Conservation (phyloP, 169 alveolate species). For the Neospora caninum region DNA sequence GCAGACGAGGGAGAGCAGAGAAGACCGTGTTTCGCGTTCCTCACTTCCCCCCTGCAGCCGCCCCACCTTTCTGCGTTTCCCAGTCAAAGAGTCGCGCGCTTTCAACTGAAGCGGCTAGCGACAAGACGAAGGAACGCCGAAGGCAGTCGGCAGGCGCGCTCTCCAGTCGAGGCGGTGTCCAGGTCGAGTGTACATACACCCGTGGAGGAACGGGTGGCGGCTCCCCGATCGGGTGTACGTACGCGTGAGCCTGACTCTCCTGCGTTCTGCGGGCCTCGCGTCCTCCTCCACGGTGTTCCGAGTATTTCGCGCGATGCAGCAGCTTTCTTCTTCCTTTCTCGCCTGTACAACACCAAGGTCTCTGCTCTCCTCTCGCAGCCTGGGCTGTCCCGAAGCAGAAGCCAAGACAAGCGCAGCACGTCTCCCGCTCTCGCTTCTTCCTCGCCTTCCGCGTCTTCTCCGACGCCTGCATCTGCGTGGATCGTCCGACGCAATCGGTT, state of each 20-base stretch:
- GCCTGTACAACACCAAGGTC: not conserved
- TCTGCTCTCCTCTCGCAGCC: not conserved
- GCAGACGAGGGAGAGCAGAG: too few species aligned
- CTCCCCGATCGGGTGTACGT: not conserved
- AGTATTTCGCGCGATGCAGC: slow-evolving; percentile 36
- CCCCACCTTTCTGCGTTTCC: slow-evolving; percentile 11
- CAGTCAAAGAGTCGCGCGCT: not conserved
- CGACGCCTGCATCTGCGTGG: slow-evolving; percentile 9
- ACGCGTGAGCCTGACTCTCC: not conserved
- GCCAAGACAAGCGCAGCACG: not conserved
- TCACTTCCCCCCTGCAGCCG: not conserved
- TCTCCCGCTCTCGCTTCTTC: not conserved
- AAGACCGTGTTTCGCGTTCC: not conserved
- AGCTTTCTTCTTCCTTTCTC: slow-evolving; percentile 16
- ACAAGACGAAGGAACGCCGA: not conserved
- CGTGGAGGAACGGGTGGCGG: not conserved
- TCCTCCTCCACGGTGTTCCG: not conserved
- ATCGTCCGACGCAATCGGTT: not conserved
- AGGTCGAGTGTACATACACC: not conserved
- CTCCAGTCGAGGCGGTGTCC: not conserved
- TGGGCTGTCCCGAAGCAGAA: not conserved
- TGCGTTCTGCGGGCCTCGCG: not conserved
- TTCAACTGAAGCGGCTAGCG: not conserved
- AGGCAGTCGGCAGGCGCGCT: too few species aligned
- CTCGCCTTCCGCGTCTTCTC: not conserved